Evolutionary conservation across 257 asterid species (phyloP).

Genomic region (Dorcoceras hygrometricum): DNA sequence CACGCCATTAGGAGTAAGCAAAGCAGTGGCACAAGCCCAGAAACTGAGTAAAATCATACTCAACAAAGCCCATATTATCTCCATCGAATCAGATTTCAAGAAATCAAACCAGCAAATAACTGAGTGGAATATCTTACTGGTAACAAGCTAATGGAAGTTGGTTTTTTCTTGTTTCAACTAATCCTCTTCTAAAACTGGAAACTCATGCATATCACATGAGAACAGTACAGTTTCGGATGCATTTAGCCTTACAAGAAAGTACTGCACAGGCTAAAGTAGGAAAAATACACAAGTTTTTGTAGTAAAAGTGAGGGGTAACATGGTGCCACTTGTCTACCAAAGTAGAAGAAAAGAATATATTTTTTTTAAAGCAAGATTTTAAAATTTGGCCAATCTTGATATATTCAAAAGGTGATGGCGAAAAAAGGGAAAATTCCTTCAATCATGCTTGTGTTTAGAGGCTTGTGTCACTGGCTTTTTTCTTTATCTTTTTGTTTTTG

Average conservation of each 20-base stretch:
- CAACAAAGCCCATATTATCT: conserved; percentile 33
- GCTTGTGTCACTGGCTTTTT: conserved; percentile 9
- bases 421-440: conserved; percentile 37
- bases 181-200: conserved; percentile 18
- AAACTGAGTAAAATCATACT: conserved; percentile 37
- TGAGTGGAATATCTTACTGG: not conserved
- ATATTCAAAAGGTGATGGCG: conserved; percentile 34
- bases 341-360: conserved; percentile 56
- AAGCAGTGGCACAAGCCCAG: conserved; percentile 46
- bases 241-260: conserved; percentile 22
- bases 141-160: conserved; percentile 11
- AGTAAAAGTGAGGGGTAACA: conserved; percentile 47
- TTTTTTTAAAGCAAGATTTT: conserved; percentile 26
- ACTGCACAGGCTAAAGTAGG: conserved; percentile 32
- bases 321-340: conserved; percentile 63
- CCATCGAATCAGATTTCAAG: conserved; percentile 26
- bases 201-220: conserved; percentile 25
- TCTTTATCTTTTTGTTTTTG: conserved; percentile 21
- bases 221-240: conserved; percentile 27
- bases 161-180: conserved; percentile 15
- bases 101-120: conserved; percentile 2
- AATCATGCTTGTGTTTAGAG: conserved; percentile 47
- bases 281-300: conserved; percentile 37
- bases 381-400: conserved; percentile 17
- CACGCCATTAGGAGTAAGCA: conserved; percentile 84